Evolutionary conservation across 495 filamentous ascomycete species (phyloP).

Genomic region (Penicillium mononematosum): DNA sequence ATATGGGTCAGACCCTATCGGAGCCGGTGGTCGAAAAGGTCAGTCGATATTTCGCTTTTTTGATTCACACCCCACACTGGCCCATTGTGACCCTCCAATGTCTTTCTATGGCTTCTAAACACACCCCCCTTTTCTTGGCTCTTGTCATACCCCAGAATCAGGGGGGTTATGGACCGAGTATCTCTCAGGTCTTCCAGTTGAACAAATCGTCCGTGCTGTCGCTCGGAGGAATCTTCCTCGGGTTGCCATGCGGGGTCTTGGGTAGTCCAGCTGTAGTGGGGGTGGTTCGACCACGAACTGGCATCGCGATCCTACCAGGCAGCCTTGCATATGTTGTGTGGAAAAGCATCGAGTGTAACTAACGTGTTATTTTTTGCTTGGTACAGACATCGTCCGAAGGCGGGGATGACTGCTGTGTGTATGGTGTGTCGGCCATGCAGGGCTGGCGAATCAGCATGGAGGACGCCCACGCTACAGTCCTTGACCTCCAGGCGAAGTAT

Average conservation of each 20-base stretch:
- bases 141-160: not conserved
- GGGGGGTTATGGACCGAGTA: not conserved
- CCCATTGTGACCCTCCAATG: conserved; percentile 13
- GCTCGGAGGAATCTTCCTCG: conserved; percentile 5
- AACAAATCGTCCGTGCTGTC: not conserved
- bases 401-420: conserved; percentile 88
- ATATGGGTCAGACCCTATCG: conserved; percentile 98
- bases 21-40: conserved; percentile 99
- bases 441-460: conserved; percentile 99
- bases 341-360: not conserved
- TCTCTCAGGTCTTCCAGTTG: not conserved
- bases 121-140: conserved; percentile 8
- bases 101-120: conserved; percentile 19
- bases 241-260: conserved; percentile 28
- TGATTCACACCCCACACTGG: conserved; percentile 35
- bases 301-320: conserved; percentile 7
- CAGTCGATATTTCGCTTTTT: conserved; percentile 39
- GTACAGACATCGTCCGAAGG: conserved; percentile 79
- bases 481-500: conserved; percentile 74
- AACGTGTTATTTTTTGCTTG: conserved; percentile 14
- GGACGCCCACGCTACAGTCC: conserved; percentile 84
- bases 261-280: conserved; percentile 21
- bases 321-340: conserved; percentile 5
- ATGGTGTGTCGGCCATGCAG: conserved; percentile 97
- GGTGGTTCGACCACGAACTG: not conserved